Base-by-base conservation (phyloP, 257 asterid genomes). In the Anisodus acutangulus region DNA sequence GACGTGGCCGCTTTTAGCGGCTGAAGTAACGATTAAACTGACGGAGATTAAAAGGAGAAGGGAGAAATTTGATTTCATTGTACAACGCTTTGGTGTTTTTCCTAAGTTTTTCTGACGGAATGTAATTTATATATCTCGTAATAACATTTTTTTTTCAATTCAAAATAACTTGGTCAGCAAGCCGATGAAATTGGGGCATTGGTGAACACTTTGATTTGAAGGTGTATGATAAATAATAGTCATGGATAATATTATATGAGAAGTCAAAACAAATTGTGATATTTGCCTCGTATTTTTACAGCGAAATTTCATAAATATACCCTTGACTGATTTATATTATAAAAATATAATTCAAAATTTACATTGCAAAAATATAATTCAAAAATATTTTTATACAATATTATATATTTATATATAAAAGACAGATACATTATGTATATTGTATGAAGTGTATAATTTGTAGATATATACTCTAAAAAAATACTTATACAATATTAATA, bases 1-100 rank as follows among this genome's bases (percentile, higher is more conserved):
- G 90, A 87, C 87, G 89, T 95, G 98, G 67, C 80, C 86, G 9
- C 47, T 81, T 55, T 93, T 89, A 81, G 90, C 89, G 70, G 83
- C 66, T 1, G 81, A 3, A 63, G 49, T 13, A 59, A 26, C 13
- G 49, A 78, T 12, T 19, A 90, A 43, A 31, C 41, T 4, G 64
- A 31, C 83, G 71, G 88, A 22, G 51, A 85, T 39, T 6, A 90
- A 6, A n/a, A 89, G 62, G 1, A 13, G 22, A 62, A 62, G 22
- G 58, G 58, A 10, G 7, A 78, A 26, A 13, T 0, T 13, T 53
- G 81, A 54, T 78, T 53, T 78, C 81, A 78, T 78, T 13, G 47
- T 53, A 53, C 3, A 13, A 41, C 45, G 63, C 4, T 78, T 78
- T 53, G 47, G 15, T 26, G 5, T 12, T 76, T 76, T 74, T 57